These are phyloP conservation scores for Stachybotrys echinatus DNA, from an alignment of 2,329 filamentous ascomycete species.

Conservation along the genomic window DNA sequence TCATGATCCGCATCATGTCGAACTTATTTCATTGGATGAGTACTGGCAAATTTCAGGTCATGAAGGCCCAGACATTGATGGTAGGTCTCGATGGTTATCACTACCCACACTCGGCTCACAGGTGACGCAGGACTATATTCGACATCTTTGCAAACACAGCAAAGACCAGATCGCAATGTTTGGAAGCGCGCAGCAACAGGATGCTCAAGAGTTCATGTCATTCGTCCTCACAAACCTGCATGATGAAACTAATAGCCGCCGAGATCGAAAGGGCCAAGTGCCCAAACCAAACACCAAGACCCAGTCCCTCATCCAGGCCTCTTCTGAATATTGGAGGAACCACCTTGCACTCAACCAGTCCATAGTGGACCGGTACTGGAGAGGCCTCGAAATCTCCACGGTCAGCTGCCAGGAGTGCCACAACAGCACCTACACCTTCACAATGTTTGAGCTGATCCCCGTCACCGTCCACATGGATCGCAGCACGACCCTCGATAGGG, in stretches of 20 bases:
- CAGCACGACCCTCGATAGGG: conserved; percentile 47
- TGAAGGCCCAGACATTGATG: conserved; percentile 53
- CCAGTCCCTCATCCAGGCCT: conserved; percentile 45
- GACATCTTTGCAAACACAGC: conserved; percentile 27
- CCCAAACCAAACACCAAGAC: conserved; percentile 25
- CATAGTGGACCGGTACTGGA: conserved; percentile 76
- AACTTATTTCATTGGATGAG: conserved; percentile 55
- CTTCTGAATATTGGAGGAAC: conserved; percentile 67
- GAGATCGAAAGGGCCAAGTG: conserved; percentile 33
- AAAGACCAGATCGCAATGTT: conserved; percentile 37
- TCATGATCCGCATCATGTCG: conserved; percentile 55
- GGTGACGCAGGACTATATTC: conserved; percentile 47
- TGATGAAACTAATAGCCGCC: conserved; percentile 70
- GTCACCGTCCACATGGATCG: conserved; percentile 29
- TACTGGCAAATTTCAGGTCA: conserved; percentile 40
- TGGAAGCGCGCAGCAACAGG: conserved; percentile 75
- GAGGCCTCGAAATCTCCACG: conserved; percentile 67
- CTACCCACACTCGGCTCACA: conserved; percentile 12
- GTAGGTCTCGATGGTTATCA: too few species aligned
- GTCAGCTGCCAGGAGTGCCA: conserved; percentile 60
- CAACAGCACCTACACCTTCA: conserved; percentile 40
- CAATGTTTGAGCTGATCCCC: conserved; percentile 49
- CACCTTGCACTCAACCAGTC: conserved; percentile 67
- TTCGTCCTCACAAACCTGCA: conserved; percentile 78
- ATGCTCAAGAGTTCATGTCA: conserved; percentile 83